phyloP scores from a whole-genome alignment of 306 rosid species.

The Cercis canadensis region DNA sequence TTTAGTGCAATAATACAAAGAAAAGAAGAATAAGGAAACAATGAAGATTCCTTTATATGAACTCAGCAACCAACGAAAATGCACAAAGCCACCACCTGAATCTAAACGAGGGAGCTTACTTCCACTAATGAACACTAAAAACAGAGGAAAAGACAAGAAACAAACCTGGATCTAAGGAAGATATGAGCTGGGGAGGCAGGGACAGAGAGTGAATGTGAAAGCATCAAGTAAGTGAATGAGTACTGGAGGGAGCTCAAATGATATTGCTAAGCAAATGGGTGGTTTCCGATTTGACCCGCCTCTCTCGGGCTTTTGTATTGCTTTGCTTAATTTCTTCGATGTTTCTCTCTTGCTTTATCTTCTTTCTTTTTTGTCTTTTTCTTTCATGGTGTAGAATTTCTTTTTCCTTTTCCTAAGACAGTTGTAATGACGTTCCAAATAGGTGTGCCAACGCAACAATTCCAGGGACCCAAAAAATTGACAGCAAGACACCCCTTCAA shows the following conservation, averaged over 20 bases:
- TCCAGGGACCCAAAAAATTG: conserved; percentile 3
- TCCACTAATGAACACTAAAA: conserved; percentile 13
- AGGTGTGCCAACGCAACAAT: conserved; percentile 32
- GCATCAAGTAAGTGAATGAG: not conserved
- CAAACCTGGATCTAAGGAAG: conserved; percentile 77
- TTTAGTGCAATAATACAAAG: conserved; percentile 10
- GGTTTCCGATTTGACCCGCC: conserved; percentile 60
- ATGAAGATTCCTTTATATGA: conserved; percentile 5
- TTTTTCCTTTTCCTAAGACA: conserved; percentile 39
- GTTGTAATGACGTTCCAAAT: conserved; percentile 40
- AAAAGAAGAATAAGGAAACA: not conserved
- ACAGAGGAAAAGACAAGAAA: conserved; percentile 28
- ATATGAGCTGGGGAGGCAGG: conserved; percentile 13
- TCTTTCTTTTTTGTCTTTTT: not conserved
- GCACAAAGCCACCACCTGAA: conserved; percentile 36
- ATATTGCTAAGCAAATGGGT: conserved; percentile 31
- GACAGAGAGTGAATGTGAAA: conserved; percentile 28
- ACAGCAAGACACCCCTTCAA: conserved; percentile 19
- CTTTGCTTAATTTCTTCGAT: conserved; percentile 8
- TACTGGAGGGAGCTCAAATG: conserved; percentile 10
- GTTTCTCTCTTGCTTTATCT: conserved; percentile 3
- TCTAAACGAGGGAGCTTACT: conserved; percentile 4
- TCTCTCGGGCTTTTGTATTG: conserved; percentile 43
- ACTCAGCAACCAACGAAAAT: conserved; percentile 24
- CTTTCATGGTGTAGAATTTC: conserved; percentile 13